A percentile compares a stretch with the other conserved stretches of the same genome.
Evolutionary conservation across 2,329 filamentous ascomycete genomes (phyloP).

Genomic region (Xylariaceae sp.): DNA sequence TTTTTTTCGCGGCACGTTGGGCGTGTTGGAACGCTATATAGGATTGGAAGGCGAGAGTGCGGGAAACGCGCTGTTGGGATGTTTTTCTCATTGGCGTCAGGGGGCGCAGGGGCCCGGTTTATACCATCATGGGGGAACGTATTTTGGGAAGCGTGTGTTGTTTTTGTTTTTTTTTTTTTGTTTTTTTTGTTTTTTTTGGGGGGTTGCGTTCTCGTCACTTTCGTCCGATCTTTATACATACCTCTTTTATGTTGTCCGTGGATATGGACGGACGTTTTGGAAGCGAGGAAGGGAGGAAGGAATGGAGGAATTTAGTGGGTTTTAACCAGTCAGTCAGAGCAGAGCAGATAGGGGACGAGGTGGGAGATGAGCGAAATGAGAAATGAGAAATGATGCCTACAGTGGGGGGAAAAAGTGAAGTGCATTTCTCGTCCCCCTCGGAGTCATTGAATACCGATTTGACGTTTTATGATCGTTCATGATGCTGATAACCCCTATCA

Average conservation of each 20-base stretch:
- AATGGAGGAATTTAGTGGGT: too few species aligned
- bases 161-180: slow-evolving; percentile 4
- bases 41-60: not conserved
- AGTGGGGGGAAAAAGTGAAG: too few species aligned
- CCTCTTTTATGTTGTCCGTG: not conserved
- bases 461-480: too few species aligned
- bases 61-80: too few species aligned
- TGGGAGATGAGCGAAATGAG: slow-evolving; percentile 13
- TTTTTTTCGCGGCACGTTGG: slow-evolving; percentile 2
- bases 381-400: slow-evolving; percentile 10
- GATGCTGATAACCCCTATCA: too few species aligned
- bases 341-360: too few species aligned
- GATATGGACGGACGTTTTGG: too few species aligned
- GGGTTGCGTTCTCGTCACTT: not conserved
- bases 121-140: slow-evolving; percentile 18
- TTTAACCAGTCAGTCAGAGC: not conserved
- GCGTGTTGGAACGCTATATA: slow-evolving; percentile 1
- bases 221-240: not conserved
- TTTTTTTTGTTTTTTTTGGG: slow-evolving; percentile 7
- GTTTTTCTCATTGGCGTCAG: slow-evolving; percentile 7
- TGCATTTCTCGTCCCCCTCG: too few species aligned
- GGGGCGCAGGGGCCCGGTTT: slow-evolving; percentile 12
- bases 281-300: too few species aligned
- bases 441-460: too few species aligned
- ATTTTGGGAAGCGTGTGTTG: slow-evolving; percentile 9